These are phyloP conservation scores for Prunus yedoensis DNA, from an alignment of 331 rosid genomes.

Conservation along the genomic window DNA sequence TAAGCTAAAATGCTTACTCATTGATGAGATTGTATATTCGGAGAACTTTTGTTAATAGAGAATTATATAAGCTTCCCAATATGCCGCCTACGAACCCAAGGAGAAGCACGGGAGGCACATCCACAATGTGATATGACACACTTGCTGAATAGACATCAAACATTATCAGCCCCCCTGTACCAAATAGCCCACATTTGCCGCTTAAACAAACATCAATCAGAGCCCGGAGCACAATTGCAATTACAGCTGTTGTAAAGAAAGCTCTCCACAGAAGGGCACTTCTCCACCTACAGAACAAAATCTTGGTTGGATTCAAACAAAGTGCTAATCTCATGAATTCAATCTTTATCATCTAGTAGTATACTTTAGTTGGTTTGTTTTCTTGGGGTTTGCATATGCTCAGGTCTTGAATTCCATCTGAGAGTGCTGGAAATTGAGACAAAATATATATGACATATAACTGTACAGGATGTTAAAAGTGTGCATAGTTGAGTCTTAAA, in stretches of 20 bases:
- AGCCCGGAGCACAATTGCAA: constrained; percentile 85
- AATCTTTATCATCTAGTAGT: not conserved
- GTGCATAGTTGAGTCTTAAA: not conserved
- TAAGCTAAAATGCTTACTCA: constrained; percentile 53
- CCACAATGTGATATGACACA: constrained; percentile 64
- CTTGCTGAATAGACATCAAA: constrained; percentile 72
- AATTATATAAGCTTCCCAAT: constrained; percentile 84
- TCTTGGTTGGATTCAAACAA: not conserved
- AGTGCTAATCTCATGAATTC: constrained; percentile 1
- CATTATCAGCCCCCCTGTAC: constrained; percentile 96
- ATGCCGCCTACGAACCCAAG: constrained; percentile 83
- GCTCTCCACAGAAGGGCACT: constrained; percentile 96
- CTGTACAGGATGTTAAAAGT: not conserved
- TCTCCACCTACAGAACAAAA: constrained; percentile 79
- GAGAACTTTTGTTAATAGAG: constrained; percentile 62
- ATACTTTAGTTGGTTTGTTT: no score
- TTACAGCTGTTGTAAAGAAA: constrained; percentile 86
- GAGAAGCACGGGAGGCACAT: constrained; percentile 73
- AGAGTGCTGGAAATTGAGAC: not conserved
- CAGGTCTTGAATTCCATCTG: not conserved
- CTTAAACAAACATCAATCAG: constrained; percentile 79
- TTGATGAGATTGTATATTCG: constrained; percentile 69
- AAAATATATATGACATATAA: not conserved
- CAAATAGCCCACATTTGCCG: constrained; percentile 89
- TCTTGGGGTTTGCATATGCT: not conserved